Evolutionary conservation across 1,284 basidiomycete species (phyloP).

Genomic region (Omphalotus olearius): DNA sequence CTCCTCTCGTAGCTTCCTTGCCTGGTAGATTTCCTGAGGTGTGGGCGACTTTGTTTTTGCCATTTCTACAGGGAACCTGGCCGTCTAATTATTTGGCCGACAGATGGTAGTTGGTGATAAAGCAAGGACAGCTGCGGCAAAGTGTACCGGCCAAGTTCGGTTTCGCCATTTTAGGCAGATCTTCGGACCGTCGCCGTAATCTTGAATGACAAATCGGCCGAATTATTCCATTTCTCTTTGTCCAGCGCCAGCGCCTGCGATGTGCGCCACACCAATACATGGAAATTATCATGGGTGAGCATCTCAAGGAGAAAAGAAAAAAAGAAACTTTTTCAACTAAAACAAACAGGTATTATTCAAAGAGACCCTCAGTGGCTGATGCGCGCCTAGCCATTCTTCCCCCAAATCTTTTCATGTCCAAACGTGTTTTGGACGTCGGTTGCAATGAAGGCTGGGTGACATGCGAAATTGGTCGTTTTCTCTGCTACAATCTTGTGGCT

Average conservation of each 20-base stretch:
- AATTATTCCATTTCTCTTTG: too few species aligned
- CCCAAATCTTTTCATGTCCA: constrained; percentile 42
- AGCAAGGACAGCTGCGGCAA: too few species aligned
- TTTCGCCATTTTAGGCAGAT: too few species aligned
- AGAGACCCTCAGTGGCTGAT: constrained; percentile 56
- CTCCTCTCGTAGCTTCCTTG: constrained; percentile 57
- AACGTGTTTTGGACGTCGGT: constrained; percentile 72
- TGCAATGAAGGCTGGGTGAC: constrained; percentile 83
- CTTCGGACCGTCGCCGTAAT: too few species aligned
- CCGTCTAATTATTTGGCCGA: too few species aligned
- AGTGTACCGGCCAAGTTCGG: too few species aligned
- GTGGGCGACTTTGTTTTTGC: constrained; percentile 53
- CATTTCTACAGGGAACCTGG: constrained; percentile 31
- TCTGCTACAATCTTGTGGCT: background rate
- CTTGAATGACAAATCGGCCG: too few species aligned
- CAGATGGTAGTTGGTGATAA: too few species aligned
- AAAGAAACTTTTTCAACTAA: background rate
- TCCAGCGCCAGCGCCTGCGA: too few species aligned
- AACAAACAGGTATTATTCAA: constrained; percentile 61
- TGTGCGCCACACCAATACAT: constrained; percentile 32
- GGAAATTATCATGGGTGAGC: constrained; percentile 66
- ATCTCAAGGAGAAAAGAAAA: background rate
- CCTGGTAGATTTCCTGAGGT: constrained; percentile 60
- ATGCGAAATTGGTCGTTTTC: constrained; percentile 67
- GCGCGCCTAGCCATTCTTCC: constrained; percentile 60